Conservation (phyloP, 2,329 filamentous ascomycete genomes). For the Monosporascus sp. region DNA sequence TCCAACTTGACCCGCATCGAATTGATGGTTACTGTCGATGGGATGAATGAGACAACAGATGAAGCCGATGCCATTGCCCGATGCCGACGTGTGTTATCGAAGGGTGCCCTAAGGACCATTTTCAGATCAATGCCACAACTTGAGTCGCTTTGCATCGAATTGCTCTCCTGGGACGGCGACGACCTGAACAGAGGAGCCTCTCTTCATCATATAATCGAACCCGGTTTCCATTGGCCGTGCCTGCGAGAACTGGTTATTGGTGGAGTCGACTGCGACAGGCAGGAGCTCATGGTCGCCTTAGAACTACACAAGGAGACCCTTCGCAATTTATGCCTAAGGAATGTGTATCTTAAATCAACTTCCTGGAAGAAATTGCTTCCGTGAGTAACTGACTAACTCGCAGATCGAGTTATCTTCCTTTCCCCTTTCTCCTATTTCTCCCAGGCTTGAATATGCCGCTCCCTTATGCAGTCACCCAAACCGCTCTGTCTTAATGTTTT, state of each 20-base stretch:
- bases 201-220: constrained; percentile 17
- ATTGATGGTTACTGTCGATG: constrained; percentile 13
- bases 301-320: constrained; percentile 20
- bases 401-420: not conserved
- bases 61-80: constrained; percentile 5
- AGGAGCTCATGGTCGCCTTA: constrained; percentile 17
- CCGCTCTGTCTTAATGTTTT: too few relatives aligned
- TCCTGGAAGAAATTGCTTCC: constrained; percentile 21
- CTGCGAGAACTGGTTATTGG: constrained; percentile 17
- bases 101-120: constrained; percentile 17
- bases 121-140: constrained; percentile 17
- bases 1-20: constrained; percentile 17
- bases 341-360: constrained; percentile 15
- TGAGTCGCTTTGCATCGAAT: constrained; percentile 15
- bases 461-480: too few relatives aligned
- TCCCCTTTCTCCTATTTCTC: not conserved
- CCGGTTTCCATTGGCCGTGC: constrained; percentile 17
- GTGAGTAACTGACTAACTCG: not conserved
- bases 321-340: constrained; percentile 15
- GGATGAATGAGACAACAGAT: constrained; percentile 2
- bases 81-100: constrained; percentile 13
- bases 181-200: constrained; percentile 6
- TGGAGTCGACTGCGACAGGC: constrained; percentile 15
- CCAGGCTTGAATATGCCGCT: not conserved
- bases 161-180: constrained; percentile 6